Percentiles rank a stretch among this genome's conserved stretches.
Conservation (phyloP, 306 rosid species). For the Prunus salicina region DNA sequence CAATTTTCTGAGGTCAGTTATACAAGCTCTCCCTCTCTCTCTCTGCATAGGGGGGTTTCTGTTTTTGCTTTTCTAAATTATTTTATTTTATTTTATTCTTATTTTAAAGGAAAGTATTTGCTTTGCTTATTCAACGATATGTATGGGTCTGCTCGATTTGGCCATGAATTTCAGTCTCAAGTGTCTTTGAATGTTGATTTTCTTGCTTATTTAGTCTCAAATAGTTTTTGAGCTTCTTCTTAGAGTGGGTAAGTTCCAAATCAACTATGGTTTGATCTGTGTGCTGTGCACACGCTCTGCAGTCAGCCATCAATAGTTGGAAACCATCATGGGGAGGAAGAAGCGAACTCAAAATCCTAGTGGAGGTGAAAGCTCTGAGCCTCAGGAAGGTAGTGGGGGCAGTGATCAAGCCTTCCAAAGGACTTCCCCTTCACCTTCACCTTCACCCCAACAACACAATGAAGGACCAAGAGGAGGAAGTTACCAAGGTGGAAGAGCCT, state of each 20-base stretch:
- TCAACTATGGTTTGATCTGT: not conserved
- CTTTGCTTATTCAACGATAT: not conserved
- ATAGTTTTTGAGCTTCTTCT: not conserved
- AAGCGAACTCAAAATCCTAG: constrained; percentile 56
- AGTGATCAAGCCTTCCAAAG: not conserved
- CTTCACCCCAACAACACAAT: not conserved
- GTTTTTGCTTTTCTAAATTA: not conserved
- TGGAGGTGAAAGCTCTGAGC: constrained; percentile 65
- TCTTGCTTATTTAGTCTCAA: not conserved
- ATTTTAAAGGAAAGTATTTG: not conserved
- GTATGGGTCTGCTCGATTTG: constrained; percentile 1
- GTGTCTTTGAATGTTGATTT: not conserved
- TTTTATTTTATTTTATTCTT: no score
- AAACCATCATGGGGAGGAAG: constrained; percentile 64
- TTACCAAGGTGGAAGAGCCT: constrained; percentile 64
- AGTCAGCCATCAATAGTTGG: not conserved
- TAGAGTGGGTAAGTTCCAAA: not conserved
- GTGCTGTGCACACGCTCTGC: not conserved
- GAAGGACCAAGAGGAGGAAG: constrained; percentile 21
- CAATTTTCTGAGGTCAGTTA: not conserved
- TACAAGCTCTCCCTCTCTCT: not conserved
- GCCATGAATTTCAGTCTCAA: not conserved
- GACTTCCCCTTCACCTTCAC: not conserved
- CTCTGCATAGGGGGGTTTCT: not conserved
- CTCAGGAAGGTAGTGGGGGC: constrained; percentile 34